Percentiles rank a stretch among this genome's conserved stretches.
These are phyloP conservation scores for Cymodocea nodosa DNA, from an alignment of 116 monocot genomes.

Conservation along the genomic window DNA sequence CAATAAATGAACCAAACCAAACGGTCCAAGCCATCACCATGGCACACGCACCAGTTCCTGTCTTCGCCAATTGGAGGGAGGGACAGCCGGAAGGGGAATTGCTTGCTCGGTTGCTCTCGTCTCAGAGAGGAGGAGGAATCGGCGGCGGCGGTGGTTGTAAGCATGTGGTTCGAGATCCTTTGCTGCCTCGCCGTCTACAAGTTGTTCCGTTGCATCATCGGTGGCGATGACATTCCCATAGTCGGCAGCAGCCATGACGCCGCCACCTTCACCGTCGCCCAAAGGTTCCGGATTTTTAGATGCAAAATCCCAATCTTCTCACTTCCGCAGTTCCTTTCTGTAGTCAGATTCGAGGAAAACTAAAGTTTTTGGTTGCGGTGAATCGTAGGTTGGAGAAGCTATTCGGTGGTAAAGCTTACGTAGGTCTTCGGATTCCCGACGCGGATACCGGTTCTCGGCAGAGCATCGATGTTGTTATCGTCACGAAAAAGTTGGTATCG, in stretches of 20 bases:
- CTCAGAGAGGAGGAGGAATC: background rate
- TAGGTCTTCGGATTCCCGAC: conserved; percentile 90
- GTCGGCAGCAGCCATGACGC: conserved; percentile 35
- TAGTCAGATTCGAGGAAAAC: background rate
- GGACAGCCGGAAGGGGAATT: no score
- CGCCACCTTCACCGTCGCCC: conserved; percentile 48
- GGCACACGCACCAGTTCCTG: no score
- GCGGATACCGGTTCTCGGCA: conserved; percentile 47
- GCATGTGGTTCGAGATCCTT: conserved; percentile 77
- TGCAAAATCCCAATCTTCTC: background rate
- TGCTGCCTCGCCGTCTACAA: conserved; percentile 62
- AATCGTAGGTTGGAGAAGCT: conserved; percentile 58
- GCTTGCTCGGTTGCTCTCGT: no score
- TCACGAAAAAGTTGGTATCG: conserved; percentile 35
- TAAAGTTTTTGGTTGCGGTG: background rate
- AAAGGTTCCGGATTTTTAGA: conserved; percentile 22
- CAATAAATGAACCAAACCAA: no score
- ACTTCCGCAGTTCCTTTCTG: background rate
- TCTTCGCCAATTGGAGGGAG: no score
- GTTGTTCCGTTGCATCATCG: conserved; percentile 28
- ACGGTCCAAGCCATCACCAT: no score
- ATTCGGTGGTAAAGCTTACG: conserved; percentile 68
- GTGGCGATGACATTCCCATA: conserved; percentile 21
- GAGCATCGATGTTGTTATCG: conserved; percentile 71
- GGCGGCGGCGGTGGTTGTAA: background rate